These are phyloP conservation scores for Centella asiatica DNA, from an alignment of 129 eudicot genomes.

Conservation along the genomic window DNA sequence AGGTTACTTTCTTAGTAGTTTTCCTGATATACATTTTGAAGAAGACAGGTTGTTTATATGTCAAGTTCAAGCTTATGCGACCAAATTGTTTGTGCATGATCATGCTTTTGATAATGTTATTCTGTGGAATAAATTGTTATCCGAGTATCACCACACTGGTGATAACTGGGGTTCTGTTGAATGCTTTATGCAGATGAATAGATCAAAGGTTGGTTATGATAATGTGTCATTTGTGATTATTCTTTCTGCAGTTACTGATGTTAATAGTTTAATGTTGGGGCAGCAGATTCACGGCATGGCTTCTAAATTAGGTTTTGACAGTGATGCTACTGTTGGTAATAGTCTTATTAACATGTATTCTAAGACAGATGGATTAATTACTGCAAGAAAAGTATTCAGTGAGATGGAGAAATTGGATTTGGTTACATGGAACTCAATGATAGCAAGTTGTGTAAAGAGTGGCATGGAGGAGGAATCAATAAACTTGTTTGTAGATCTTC, in stretches of 20 bases:
- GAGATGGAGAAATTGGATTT: conserved; percentile 29
- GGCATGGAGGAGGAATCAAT: conserved; percentile 40
- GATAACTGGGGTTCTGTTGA: conserved; percentile 21
- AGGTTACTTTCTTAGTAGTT: conserved; percentile 24
- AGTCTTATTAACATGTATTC: conserved; percentile 39
- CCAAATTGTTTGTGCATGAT: conserved; percentile 25
- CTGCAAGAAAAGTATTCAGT: conserved; percentile 29
- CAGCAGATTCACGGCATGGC: conserved; percentile 33
- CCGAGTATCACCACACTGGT: conserved; percentile 26
- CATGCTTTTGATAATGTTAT: conserved; percentile 11
- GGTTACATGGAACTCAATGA: conserved; percentile 42
- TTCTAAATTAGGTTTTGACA: conserved; percentile 27
- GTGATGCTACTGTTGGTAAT: conserved; percentile 24
- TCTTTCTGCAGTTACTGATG: conserved; percentile 17
- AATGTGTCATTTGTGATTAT: conserved; percentile 22
- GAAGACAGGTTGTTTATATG: conserved; percentile 11
- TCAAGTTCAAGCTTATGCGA: conserved; percentile 30
- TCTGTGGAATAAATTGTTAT: conserved; percentile 35
- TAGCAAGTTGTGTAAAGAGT: conserved; percentile 28
- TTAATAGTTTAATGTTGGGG: conserved; percentile 23
- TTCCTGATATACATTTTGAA: conserved; percentile 12
- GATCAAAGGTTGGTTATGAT: conserved; percentile 21
- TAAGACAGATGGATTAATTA: conserved; percentile 27
- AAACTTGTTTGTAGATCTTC: conserved; percentile 18
- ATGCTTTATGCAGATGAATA: conserved; percentile 25